phyloP scores from a whole-genome alignment of 2,329 filamentous ascomycete species.

The Penicillium sp. region DNA sequence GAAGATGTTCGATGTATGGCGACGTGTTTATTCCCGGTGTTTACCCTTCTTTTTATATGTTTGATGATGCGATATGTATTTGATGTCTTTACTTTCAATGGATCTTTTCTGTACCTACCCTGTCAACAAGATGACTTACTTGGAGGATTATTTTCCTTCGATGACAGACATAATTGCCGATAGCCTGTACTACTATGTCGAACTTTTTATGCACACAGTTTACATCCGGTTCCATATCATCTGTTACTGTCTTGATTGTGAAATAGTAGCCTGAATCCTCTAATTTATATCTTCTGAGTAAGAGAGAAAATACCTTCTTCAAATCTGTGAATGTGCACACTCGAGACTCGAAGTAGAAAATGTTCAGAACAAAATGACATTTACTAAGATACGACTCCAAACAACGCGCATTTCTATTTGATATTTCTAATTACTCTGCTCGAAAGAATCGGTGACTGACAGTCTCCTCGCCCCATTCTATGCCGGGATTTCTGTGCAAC shows the following conservation, averaged over 20 bases:
- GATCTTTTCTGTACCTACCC: constrained; percentile 20
- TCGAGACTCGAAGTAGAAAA: background rate
- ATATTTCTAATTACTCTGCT: background rate
- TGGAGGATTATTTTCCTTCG: constrained; percentile 2
- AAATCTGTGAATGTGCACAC: background rate
- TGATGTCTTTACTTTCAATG: constrained; percentile 19
- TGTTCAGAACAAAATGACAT: background rate
- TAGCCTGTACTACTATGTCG: constrained; percentile 14
- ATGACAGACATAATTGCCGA: constrained; percentile 2
- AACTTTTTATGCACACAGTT: background rate
- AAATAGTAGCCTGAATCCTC: background rate
- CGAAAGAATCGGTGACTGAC: background rate
- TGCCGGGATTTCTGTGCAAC: background rate
- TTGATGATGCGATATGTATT: constrained; percentile 23
- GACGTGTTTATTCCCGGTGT: constrained; percentile 7
- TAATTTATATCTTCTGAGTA: no score
- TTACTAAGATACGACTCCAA: background rate
- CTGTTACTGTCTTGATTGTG: background rate
- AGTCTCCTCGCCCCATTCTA: background rate
- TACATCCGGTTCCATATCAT: background rate
- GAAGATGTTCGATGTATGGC: constrained; percentile 11
- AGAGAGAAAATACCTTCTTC: background rate
- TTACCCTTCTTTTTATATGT: constrained; percentile 15
- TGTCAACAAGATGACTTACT: constrained; percentile 7
- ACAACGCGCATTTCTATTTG: background rate